Evolutionary conservation across 345 rosid species (phyloP).

Genomic region (Pseudoturritis turrita): DNA sequence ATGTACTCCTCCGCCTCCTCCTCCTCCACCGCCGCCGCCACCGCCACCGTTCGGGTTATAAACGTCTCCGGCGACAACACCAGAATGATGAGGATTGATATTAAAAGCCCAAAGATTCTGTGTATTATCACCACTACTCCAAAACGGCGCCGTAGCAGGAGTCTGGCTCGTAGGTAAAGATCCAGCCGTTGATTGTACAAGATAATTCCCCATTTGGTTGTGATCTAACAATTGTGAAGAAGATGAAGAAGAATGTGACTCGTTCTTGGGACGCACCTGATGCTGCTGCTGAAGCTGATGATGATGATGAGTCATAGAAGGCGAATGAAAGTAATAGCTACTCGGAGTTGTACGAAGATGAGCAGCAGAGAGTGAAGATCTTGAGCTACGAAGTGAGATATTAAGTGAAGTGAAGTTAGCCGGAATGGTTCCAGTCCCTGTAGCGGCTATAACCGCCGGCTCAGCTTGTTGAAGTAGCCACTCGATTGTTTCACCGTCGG

Average conservation of each 20-base stretch:
- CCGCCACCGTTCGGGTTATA: slow-evolving; percentile 37
- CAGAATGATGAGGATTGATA: slow-evolving; percentile 20
- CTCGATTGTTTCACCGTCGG: slow-evolving; percentile 88
- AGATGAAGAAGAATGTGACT: slow-evolving; percentile 28
- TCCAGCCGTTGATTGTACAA: slow-evolving; percentile 55
- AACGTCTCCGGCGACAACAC: neutral
- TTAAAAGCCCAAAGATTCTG: slow-evolving; percentile 33
- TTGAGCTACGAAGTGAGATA: slow-evolving; percentile 77
- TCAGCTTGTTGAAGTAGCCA: slow-evolving; percentile 94
- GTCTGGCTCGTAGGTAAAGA: slow-evolving; percentile 46
- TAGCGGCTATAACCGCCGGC: slow-evolving; percentile 86
- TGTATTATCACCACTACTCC: slow-evolving; percentile 47
- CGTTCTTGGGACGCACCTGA: slow-evolving; percentile 30
- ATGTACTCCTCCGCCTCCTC: slow-evolving; percentile 48
- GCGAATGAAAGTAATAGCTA: slow-evolving; percentile 37
- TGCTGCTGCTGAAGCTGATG: slow-evolving; percentile 11
- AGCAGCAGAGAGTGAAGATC: slow-evolving; percentile 69
- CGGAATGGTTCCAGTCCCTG: slow-evolving; percentile 92
- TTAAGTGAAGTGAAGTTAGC: slow-evolving; percentile 89
- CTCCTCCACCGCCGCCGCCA: slow-evolving; percentile 14
- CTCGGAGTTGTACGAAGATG: slow-evolving; percentile 49
- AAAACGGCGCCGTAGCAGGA: slow-evolving; percentile 53
- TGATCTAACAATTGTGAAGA: slow-evolving; percentile 20
- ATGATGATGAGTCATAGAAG: slow-evolving; percentile 5
- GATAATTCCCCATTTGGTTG: slow-evolving; percentile 46